These are phyloP conservation scores for Takakia lepidozioides DNA, from an alignment of 225 moss, liverwort and hornwort species.

Conservation along the genomic window DNA sequence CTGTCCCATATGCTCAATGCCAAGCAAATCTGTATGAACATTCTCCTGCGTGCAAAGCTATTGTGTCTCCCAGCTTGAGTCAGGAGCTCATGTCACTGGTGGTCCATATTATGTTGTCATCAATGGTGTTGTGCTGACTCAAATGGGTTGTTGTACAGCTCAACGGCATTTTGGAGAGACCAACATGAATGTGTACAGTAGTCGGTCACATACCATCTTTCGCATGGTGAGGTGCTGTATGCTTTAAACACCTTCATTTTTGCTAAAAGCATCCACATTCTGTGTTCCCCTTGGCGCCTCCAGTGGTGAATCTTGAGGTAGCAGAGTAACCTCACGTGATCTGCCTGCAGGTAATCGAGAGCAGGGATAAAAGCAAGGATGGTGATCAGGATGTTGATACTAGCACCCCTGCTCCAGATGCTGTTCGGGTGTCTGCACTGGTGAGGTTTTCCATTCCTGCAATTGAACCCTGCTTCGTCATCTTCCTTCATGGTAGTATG, in stretches of 20 bases:
- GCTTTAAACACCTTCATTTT: background rate
- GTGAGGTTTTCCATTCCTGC: constrained; percentile 29
- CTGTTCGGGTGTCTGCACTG: constrained; percentile 85
- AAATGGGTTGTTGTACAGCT: constrained; percentile 46
- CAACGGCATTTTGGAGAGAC: constrained; percentile 89
- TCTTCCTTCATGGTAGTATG: too few relatives aligned
- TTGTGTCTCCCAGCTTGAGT: too few relatives aligned
- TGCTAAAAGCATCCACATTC: background rate
- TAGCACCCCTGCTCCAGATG: constrained; percentile 31
- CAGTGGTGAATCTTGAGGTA: too few relatives aligned
- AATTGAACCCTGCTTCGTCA: too few relatives aligned
- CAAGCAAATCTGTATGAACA: too few relatives aligned
- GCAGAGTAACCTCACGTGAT: too few relatives aligned
- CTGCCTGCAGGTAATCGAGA: constrained; percentile 84
- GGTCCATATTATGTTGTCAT: too few relatives aligned
- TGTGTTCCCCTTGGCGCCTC: too few relatives aligned
- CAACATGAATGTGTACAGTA: constrained; percentile 91
- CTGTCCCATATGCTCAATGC: too few relatives aligned
- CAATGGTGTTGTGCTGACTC: too few relatives aligned
- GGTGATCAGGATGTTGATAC: constrained; percentile 30
- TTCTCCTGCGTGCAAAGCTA: too few relatives aligned
- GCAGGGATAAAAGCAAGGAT: constrained; percentile 67
- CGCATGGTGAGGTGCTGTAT: constrained; percentile 54
- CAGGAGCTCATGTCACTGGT: too few relatives aligned
- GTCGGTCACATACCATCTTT: constrained; percentile 88